Percentiles rank a stretch among this genome's conserved stretches.
These are phyloP conservation scores for Melastoma candidum DNA, from an alignment of 441 rosid species.

Conservation along the genomic window DNA sequence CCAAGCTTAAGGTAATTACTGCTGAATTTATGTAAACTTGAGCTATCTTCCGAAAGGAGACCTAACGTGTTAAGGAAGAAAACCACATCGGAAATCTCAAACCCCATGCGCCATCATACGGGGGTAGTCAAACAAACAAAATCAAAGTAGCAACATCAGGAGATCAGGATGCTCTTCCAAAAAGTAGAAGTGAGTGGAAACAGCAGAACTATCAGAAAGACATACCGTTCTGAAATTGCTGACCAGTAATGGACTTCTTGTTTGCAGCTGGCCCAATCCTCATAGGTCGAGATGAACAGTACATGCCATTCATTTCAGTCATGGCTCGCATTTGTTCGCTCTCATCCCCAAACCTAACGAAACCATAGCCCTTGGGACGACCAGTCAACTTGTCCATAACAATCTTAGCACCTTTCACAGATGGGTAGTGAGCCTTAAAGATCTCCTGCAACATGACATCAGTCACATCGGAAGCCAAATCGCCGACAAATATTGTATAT, in stretches of 20 bases:
- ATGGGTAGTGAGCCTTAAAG: conserved; percentile 46
- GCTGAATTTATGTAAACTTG: conserved; percentile 43
- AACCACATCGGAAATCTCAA: too few species aligned
- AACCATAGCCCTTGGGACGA: conserved; percentile 50
- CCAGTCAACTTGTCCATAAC: conserved; percentile 78
- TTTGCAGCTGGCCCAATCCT: conserved; percentile 36
- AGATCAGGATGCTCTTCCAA: too few species aligned
- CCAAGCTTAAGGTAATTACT: conserved; percentile 39
- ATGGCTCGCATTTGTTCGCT: conserved; percentile 14
- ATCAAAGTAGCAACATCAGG: too few species aligned
- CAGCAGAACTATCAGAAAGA: too few species aligned
- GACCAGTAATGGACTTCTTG: conserved; percentile 35
- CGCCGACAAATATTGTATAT: conserved; percentile 66
- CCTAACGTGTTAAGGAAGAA: too few species aligned
- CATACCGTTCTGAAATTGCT: conserved; percentile 49
- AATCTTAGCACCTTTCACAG: conserved; percentile 87
- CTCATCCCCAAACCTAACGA: conserved; percentile 15
- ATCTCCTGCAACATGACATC: conserved; percentile 72
- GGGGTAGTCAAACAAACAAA: too few species aligned
- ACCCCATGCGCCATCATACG: too few species aligned
- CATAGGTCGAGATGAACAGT: conserved; percentile 12
- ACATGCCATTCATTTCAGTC: conserved; percentile 14
- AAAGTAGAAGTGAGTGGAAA: too few species aligned
- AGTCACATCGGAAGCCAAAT: conserved; percentile 72
- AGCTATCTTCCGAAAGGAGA: conserved; percentile 21